Conservation (phyloP, 768 basidiomycete genomes). For the Amanita inopinata region DNA sequence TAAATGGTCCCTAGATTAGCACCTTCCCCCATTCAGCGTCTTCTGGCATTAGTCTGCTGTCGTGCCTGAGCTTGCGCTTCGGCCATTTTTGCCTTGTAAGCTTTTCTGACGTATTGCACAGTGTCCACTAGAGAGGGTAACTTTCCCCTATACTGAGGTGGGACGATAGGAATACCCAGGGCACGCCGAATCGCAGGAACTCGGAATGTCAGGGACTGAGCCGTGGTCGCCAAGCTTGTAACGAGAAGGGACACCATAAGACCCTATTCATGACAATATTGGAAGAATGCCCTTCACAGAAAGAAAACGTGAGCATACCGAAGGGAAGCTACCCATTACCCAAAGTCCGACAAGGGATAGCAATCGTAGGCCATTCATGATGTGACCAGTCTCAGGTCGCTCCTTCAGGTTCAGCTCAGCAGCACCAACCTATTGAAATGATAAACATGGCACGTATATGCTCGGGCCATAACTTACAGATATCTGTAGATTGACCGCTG, state of each 20-base stretch:
- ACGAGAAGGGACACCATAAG: slow-evolving; percentile 33
- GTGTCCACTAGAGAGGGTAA: slow-evolving; percentile 22
- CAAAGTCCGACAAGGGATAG: slow-evolving; percentile 38
- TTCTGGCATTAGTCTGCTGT: slow-evolving; percentile 13
- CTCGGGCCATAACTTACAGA: slow-evolving; percentile 5
- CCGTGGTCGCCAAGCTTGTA: slow-evolving; percentile 31
- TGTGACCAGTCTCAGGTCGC: slow-evolving; percentile 49
- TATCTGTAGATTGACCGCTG: slow-evolving; percentile 60
- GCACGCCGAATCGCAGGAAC: slow-evolving; percentile 28
- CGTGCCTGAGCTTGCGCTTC: slow-evolving; percentile 14
- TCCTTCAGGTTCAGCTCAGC: slow-evolving; percentile 44
- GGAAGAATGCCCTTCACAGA: neutral
- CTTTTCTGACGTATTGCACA: slow-evolving; percentile 15
- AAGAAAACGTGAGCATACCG: slow-evolving; percentile 35
- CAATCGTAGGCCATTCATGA: slow-evolving; percentile 58
- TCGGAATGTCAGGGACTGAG: slow-evolving; percentile 42
- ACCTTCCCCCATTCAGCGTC: too few species aligned
- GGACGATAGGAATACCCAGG: slow-evolving; percentile 28
- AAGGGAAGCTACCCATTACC: slow-evolving; percentile 48
- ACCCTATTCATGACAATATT: slow-evolving; percentile 19
- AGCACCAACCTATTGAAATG: slow-evolving; percentile 28
- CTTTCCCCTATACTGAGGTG: slow-evolving; percentile 18
- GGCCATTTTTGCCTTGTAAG: slow-evolving; percentile 16
- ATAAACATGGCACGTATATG: neutral
- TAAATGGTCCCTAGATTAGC: too few species aligned